Conservation (phyloP, 257 asterid species). For the Nicotiana paniculata region DNA sequence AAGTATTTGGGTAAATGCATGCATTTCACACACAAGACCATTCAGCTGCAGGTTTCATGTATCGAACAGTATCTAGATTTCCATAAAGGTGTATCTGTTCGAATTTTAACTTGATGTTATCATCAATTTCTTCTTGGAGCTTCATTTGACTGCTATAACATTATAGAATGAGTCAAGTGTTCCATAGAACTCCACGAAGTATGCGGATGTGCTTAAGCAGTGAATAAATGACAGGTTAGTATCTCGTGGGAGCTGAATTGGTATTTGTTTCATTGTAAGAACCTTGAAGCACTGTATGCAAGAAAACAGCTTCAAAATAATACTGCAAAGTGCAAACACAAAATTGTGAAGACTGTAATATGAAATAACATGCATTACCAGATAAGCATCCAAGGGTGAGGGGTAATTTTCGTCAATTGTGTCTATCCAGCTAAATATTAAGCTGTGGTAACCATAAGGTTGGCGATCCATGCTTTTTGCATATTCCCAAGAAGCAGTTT, state of each 20-base stretch:
- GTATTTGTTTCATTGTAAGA: neutral
- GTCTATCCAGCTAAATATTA: slow-evolving; percentile 96
- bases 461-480: slow-evolving; percentile 70
- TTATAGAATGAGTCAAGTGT: neutral
- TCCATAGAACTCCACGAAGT: neutral
- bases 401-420: slow-evolving; percentile 73
- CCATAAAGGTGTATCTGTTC: neutral
- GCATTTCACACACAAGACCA: neutral
- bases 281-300: neutral
- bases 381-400: slow-evolving; percentile 76
- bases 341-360: neutral
- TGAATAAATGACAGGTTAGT: neutral
- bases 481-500: slow-evolving; percentile 89
- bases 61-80: neutral
- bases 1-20: neutral
- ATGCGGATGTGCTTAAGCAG: neutral
- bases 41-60: neutral
- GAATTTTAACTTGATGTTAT: neutral
- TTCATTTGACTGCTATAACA: neutral
- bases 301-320: neutral
- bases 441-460: slow-evolving; percentile 90
- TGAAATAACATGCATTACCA: slow-evolving; percentile 43
- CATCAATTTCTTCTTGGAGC: neutral
- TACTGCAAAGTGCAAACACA: neutral
- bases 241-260: neutral